Conservation (phyloP, 208 protist species). For the Novymonas esmeraldas region DNA sequence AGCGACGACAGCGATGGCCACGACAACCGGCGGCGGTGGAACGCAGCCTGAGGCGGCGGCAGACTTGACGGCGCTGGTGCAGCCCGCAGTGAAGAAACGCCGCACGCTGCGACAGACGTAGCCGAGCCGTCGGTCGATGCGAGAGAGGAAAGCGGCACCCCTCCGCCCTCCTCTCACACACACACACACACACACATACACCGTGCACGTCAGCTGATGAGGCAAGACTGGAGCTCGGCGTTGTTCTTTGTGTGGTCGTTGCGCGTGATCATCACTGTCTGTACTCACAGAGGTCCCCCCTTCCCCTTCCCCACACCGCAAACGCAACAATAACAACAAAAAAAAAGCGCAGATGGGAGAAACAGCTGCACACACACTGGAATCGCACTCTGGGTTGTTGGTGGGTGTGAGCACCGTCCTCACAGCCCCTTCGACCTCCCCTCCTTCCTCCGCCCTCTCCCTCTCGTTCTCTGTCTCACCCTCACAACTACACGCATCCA, state of each 20-base stretch:
- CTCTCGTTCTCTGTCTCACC: not conserved
- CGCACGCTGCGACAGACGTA: conserved; percentile 82
- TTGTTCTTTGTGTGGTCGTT: too few relatives aligned
- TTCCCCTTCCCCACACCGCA: too few relatives aligned
- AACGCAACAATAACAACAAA: too few relatives aligned
- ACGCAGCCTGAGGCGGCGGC: conserved; percentile 19
- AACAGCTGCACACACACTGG: too few relatives aligned
- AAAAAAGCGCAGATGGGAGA: too few relatives aligned
- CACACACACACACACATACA: too few relatives aligned
- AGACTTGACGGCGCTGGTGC: conserved; percentile 20
- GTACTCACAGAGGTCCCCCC: too few relatives aligned
- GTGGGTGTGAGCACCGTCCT: not conserved
- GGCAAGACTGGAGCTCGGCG: too few relatives aligned
- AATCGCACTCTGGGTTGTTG: not conserved
- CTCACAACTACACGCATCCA: too few relatives aligned
- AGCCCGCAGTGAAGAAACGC: conserved; percentile 79
- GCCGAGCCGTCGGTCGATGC: not conserved
- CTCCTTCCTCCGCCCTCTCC: conserved; percentile 5
- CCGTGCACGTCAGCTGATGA: too few relatives aligned
- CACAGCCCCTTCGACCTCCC: conserved; percentile 21
- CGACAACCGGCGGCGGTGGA: conserved; percentile 1
- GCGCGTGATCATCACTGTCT: too few relatives aligned
- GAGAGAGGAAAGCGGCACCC: too few relatives aligned
- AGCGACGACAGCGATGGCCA: conserved; percentile 21
- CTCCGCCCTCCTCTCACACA: not conserved